Evolutionary conservation across 257 asterid species (phyloP).

Genomic region (Nyctanthes arbortristis): DNA sequence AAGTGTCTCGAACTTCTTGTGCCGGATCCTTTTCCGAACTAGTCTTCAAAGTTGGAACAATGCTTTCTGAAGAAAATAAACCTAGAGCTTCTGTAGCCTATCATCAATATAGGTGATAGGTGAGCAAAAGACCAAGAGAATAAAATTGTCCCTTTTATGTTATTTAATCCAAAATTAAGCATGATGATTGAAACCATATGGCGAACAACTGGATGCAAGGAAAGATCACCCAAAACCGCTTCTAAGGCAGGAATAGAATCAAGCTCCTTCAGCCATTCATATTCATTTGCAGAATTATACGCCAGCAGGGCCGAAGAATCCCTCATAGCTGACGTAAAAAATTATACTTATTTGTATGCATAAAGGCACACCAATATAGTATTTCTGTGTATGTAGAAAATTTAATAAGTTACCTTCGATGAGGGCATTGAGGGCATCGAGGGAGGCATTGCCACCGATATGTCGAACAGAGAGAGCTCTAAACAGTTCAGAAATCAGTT

Average conservation of each 20-base stretch:
- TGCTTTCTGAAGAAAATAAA: constrained; percentile 57
- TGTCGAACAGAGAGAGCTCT: no score
- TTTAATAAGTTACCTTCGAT: no score
- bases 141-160: not conserved
- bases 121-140: not conserved
- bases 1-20: constrained; percentile 89
- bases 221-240: constrained; percentile 67
- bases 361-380: no score
- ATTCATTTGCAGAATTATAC: constrained; percentile 94
- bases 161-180: constrained; percentile 14
- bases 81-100: constrained; percentile 89
- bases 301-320: constrained; percentile 88
- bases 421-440: no score
- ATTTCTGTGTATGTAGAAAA: no score
- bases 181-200: constrained; percentile 50
- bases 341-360: no score
- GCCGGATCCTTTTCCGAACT: constrained; percentile 83
- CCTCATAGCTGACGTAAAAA: constrained; percentile 57
- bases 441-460: no score
- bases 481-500: no score
- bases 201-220: constrained; percentile 92
- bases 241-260: no score
- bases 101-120: constrained; percentile 3
- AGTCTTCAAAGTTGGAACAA: constrained; percentile 49
- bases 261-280: constrained; percentile 99